Conservation (phyloP, 331 rosid genomes). For the Phaseolus coccineus region DNA sequence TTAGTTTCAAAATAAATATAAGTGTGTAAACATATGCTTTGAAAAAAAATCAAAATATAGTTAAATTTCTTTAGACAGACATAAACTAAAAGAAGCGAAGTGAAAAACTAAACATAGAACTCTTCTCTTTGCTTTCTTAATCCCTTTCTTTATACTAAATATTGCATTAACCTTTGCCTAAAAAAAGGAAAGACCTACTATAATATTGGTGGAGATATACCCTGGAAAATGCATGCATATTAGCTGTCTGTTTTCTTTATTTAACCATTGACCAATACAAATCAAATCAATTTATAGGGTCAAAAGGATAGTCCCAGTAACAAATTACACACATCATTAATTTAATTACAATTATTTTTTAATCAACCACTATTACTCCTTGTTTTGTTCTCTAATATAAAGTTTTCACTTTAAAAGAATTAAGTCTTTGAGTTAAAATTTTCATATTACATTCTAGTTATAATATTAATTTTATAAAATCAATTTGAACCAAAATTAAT, state of each 20-base stretch:
- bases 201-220: neutral
- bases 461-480: neutral
- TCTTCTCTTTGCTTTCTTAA: neutral
- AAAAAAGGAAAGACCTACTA: neutral
- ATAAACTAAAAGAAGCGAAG: neutral
- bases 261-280: neutral
- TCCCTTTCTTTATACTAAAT: neutral
- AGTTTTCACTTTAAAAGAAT: neutral
- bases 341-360: neutral
- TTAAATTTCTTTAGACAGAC: neutral
- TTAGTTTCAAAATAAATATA: neutral
- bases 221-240: neutral
- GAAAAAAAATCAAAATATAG: neutral
- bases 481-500: neutral
- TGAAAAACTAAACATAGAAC: neutral
- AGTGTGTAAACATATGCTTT: neutral
- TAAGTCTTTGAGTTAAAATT: neutral
- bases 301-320: neutral
- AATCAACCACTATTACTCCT: neutral
- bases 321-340: neutral
- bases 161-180: neutral
- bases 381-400: neutral
- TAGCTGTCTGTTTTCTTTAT: neutral
- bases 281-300: neutral
- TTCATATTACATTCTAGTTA: neutral